A percentile compares a stretch with the other conserved stretches of the same genome.
phyloP scores from a whole-genome alignment of 441 rosid species.

The Adansonia gregorii region DNA sequence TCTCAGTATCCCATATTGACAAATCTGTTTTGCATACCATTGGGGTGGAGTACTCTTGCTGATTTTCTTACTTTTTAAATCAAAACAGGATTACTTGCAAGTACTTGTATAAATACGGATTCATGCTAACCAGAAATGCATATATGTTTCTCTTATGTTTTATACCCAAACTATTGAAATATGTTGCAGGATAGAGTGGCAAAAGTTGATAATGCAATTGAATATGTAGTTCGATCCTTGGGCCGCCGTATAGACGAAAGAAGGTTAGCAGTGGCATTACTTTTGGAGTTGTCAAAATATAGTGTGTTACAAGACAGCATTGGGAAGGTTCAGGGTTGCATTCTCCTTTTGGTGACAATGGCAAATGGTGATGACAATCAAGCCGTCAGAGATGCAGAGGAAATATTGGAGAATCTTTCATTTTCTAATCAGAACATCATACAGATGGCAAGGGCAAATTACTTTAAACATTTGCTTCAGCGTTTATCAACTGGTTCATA shows the following conservation, averaged over 20 bases:
- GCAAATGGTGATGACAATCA: constrained; percentile 55
- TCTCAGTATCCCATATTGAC: background rate
- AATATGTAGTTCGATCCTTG: constrained; percentile 56
- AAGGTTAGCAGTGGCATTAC: constrained; percentile 56
- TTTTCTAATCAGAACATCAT: constrained; percentile 56
- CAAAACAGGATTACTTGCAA: background rate
- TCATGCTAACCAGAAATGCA: constrained; percentile 14
- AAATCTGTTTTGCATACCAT: constrained; percentile 7
- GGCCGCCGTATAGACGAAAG: constrained; percentile 61
- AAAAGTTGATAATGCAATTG: constrained; percentile 46
- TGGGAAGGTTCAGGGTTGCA: constrained; percentile 64
- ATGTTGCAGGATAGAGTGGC: constrained; percentile 62
- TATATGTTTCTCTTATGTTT: constrained; percentile 17
- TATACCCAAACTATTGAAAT: constrained; percentile 26
- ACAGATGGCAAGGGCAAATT: constrained; percentile 71
- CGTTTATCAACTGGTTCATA: constrained; percentile 54
- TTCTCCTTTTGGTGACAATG: constrained; percentile 70
- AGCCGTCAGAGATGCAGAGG: constrained; percentile 54
- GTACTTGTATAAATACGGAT: constrained; percentile 21
- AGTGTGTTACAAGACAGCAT: constrained; percentile 41
- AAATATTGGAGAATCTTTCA: constrained; percentile 59
- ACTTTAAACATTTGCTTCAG: constrained; percentile 58
- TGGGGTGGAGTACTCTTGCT: constrained; percentile 1
- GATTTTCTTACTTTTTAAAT: background rate
- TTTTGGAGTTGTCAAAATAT: constrained; percentile 55